phyloP scores from a whole-genome alignment of 352 stramenopile species.

The Globisporangium iwayamae region DNA sequence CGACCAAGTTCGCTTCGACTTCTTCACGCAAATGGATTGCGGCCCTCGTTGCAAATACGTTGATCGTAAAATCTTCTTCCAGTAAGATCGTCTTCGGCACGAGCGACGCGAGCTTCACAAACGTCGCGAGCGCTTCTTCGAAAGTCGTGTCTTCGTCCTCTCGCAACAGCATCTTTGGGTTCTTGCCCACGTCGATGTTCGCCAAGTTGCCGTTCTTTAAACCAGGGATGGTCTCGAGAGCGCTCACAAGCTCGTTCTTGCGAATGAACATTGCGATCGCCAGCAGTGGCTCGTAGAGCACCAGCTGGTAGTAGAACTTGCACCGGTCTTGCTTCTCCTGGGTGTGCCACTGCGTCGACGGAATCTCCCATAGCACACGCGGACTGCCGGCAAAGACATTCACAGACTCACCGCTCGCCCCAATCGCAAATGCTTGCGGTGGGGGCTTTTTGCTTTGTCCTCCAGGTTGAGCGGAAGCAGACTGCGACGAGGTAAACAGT shows the following conservation, averaged over 20 bases:
- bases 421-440: constrained; percentile 27
- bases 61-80: constrained; percentile 59
- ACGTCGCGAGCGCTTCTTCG: constrained; percentile 48
- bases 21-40: constrained; percentile 72
- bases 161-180: constrained; percentile 49
- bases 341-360: constrained; percentile 45
- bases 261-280: constrained; percentile 60
- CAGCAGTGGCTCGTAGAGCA: constrained; percentile 56
- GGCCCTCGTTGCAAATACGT: constrained; percentile 43
- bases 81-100: constrained; percentile 56
- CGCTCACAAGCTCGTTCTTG: constrained; percentile 87
- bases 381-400: constrained; percentile 73
- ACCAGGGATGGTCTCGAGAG: constrained; percentile 68
- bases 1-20: constrained; percentile 59
- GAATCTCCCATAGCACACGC: constrained; percentile 63
- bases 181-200: constrained; percentile 63
- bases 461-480: constrained; percentile 16
- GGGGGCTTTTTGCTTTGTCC: constrained; percentile 12
- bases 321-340: constrained; percentile 52
- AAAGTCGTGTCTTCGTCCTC: constrained; percentile 47
- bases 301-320: constrained; percentile 69
- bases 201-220: constrained; percentile 70
- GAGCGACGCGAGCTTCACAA: constrained; percentile 54
- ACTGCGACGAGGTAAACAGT: constrained; percentile 57
- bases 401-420: constrained; percentile 44